Evolutionary conservation across 768 basidiomycete species (phyloP).

Genomic region (Lactarius indigo): DNA sequence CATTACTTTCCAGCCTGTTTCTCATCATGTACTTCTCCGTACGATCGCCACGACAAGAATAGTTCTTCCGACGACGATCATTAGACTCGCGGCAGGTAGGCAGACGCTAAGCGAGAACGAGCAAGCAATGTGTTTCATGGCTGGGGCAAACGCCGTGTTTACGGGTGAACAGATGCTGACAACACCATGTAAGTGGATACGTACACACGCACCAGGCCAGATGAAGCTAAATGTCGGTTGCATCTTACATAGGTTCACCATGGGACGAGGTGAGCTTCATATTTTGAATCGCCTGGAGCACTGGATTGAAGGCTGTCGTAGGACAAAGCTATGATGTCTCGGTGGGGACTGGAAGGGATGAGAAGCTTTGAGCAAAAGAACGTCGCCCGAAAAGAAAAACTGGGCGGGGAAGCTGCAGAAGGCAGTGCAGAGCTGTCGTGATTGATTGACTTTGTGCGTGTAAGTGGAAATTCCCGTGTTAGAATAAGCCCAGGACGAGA

Average conservation of each 20-base stretch:
- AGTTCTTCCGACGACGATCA: slow-evolving; percentile 88
- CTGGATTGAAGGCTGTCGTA: slow-evolving; percentile 29
- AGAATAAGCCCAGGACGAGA: background rate
- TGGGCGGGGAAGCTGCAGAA: slow-evolving; percentile 19
- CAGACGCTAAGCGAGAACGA: slow-evolving; percentile 86
- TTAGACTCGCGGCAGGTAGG: slow-evolving; percentile 90
- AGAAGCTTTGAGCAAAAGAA: slow-evolving; percentile 75
- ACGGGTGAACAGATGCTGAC: slow-evolving; percentile 99
- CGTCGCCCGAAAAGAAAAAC: slow-evolving; percentile 53
- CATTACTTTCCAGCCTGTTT: slow-evolving; percentile 54
- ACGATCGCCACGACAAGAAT: slow-evolving; percentile 95
- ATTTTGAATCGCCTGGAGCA: background rate
- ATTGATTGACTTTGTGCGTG: slow-evolving; percentile 2
- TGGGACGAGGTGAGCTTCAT: slow-evolving; percentile 77
- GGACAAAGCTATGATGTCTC: slow-evolving; percentile 91
- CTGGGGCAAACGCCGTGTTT: slow-evolving; percentile 96
- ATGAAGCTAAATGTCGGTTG: slow-evolving; percentile 11
- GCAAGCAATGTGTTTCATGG: slow-evolving; percentile 98
- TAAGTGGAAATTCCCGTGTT: background rate
- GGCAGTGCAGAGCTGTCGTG: background rate
- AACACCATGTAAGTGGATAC: slow-evolving; percentile 73
- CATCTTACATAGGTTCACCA: slow-evolving; percentile 58
- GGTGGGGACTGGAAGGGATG: slow-evolving; percentile 94
- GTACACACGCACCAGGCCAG: background rate
- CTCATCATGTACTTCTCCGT: slow-evolving; percentile 79